These are phyloP conservation scores for Glycine tomentella DNA, from an alignment of 306 rosid genomes.

Conservation along the genomic window DNA sequence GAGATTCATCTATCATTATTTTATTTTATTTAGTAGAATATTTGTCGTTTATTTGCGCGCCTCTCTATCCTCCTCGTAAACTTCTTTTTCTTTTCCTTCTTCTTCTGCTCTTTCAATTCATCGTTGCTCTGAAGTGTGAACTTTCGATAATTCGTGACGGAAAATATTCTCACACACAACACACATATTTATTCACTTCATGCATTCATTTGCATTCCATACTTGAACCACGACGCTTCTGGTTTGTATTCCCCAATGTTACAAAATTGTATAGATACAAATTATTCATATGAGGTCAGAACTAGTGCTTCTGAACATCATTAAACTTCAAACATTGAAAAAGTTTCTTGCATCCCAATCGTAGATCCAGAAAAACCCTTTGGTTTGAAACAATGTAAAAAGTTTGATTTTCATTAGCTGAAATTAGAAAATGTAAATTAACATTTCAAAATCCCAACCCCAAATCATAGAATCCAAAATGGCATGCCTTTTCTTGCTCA, in stretches of 20 bases:
- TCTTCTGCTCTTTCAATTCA: not conserved
- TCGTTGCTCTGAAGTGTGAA: not conserved
- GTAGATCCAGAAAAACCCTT: not conserved
- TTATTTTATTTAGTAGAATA: not conserved
- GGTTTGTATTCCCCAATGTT: not conserved
- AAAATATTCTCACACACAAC: not conserved
- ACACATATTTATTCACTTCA: not conserved
- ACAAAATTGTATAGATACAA: too few relatives aligned
- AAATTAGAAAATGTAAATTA: too few relatives aligned
- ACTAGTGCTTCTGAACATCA: not conserved
- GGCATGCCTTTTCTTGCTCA: not conserved
- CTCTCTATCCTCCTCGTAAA: not conserved
- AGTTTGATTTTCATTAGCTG: too few relatives aligned
- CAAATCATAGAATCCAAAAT: not conserved
- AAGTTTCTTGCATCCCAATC: not conserved
- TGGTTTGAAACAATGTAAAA: too few relatives aligned
- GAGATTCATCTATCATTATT: too few relatives aligned
- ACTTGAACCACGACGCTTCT: not conserved
- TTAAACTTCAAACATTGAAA: not conserved
- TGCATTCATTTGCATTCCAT: not conserved
- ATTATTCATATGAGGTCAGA: not conserved
- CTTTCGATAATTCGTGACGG: not conserved
- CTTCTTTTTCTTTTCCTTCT: not conserved
- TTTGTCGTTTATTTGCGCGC: not conserved
- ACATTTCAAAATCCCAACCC: too few relatives aligned